Evolutionary conservation across 164 flowering plant genomes (phyloP).

Genomic region (Pachysandra terminalis): DNA sequence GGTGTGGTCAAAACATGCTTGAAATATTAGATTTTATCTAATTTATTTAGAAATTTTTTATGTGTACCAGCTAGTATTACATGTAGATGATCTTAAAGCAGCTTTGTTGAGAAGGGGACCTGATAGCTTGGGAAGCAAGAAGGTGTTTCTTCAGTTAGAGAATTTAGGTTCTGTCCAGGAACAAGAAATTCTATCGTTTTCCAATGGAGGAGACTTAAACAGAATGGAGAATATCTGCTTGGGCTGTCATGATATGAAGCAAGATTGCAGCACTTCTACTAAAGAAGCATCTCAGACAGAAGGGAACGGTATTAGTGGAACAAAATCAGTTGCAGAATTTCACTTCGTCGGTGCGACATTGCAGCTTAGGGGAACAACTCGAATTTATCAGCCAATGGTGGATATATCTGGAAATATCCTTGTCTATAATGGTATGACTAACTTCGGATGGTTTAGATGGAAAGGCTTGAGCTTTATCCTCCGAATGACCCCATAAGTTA

Average conservation of each 20-base stretch:
- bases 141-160: constrained; percentile 31
- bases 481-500: neutral
- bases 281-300: constrained; percentile 14
- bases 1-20: neutral
- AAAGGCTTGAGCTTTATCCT: neutral
- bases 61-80: constrained; percentile 29
- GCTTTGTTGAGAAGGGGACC: constrained; percentile 83
- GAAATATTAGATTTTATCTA: neutral
- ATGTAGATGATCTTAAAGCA: constrained; percentile 52
- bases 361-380: constrained; percentile 73
- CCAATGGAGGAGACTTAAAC: constrained; percentile 14
- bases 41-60: constrained; percentile 1
- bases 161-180: constrained; percentile 9
- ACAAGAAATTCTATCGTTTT: constrained; percentile 9
- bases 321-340: constrained; percentile 34
- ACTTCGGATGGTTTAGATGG: neutral
- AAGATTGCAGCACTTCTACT: constrained; percentile 9
- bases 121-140: constrained; percentile 68
- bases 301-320: constrained; percentile 11
- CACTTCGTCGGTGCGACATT: constrained; percentile 77
- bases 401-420: constrained; percentile 69
- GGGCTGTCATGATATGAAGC: constrained; percentile 2
- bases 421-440: constrained; percentile 67
- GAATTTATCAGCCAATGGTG: constrained; percentile 68
- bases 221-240: constrained; percentile 4